These are phyloP conservation scores for Sungouiella thailandica DNA, from an alignment of 805 yeast genomes.

Conservation along the genomic window DNA sequence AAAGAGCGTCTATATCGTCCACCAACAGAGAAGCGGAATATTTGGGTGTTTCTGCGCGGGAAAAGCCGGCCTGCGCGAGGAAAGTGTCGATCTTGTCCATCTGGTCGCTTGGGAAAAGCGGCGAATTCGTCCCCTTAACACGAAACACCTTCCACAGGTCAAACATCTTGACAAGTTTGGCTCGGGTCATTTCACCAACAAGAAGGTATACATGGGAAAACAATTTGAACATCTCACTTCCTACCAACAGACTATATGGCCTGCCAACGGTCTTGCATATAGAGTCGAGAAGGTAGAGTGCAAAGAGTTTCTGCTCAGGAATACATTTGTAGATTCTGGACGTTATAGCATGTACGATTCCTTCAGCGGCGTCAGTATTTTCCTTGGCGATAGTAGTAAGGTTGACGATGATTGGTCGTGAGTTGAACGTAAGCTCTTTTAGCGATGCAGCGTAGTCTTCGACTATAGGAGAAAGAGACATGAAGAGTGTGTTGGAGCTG, in stretches of 20 bases:
- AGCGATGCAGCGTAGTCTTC: constrained; percentile 69
- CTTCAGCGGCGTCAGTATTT: constrained; percentile 69
- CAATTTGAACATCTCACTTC: constrained; percentile 60
- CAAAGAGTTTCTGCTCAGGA: constrained; percentile 79
- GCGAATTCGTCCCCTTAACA: constrained; percentile 51
- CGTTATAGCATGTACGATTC: constrained; percentile 71
- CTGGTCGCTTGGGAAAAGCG: constrained; percentile 69
- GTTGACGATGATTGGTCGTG: constrained; percentile 82
- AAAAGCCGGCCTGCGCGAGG: constrained; percentile 37
- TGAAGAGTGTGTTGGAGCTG: neutral
- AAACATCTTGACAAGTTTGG: constrained; percentile 68
- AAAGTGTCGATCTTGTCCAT: constrained; percentile 71
- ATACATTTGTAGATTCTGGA: constrained; percentile 68
- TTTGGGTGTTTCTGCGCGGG: constrained; percentile 3
- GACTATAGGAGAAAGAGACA: constrained; percentile 8
- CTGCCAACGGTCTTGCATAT: constrained; percentile 86
- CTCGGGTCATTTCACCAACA: constrained; percentile 69
- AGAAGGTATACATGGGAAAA: constrained; percentile 76
- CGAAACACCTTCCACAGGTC: constrained; percentile 82
- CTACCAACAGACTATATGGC: constrained; percentile 80
- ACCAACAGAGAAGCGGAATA: constrained; percentile 15
- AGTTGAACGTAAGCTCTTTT: constrained; percentile 76
- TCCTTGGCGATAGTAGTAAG: constrained; percentile 86
- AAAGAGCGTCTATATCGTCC: constrained; percentile 32
- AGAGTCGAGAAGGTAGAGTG: constrained; percentile 83